Percentiles rank a stretch among this genome's conserved stretches.
These are phyloP conservation scores for Sambucus nigra DNA, from an alignment of 129 eudicot species.

Conservation along the genomic window DNA sequence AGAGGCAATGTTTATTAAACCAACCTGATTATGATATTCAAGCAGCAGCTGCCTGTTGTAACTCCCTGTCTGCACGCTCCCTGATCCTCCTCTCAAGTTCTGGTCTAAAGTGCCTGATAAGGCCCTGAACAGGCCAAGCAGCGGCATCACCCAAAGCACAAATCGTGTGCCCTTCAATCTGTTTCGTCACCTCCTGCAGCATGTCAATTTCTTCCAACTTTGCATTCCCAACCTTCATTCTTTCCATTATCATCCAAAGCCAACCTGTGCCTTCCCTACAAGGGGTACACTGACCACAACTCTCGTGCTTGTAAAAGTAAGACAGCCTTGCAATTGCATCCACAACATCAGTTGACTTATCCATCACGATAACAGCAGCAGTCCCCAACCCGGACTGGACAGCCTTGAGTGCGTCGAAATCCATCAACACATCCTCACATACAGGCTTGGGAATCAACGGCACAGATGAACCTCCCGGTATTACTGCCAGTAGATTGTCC, in stretches of 20 bases:
- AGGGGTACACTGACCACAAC: constrained; percentile 91
- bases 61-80: constrained; percentile 60
- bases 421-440: constrained; percentile 82
- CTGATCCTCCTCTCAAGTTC: constrained; percentile 85
- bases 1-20: constrained; percentile 7
- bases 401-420: constrained; percentile 73
- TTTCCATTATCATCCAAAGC: constrained; percentile 97
- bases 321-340: constrained; percentile 85
- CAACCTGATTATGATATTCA: constrained; percentile 41
- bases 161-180: constrained; percentile 92
- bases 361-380: constrained; percentile 87
- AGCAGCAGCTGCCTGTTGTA: constrained; percentile 47
- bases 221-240: constrained; percentile 91
- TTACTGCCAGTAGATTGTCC: constrained; percentile 78
- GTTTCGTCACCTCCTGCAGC: constrained; percentile 90
- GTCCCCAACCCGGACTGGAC: constrained; percentile 74
- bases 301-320: constrained; percentile 87
- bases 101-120: constrained; percentile 88
- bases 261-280: constrained; percentile 91
- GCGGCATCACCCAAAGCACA: constrained; percentile 94
- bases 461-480: constrained; percentile 90
- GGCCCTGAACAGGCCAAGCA: constrained; percentile 99
- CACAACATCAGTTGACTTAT: constrained; percentile 72
- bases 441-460: constrained; percentile 59
- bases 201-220: constrained; percentile 84